A percentile compares a stretch with the other conserved stretches of the same genome.
Evolutionary conservation across 23 red algal species (phyloP).

Genomic region (Gracilaria gracilis): DNA sequence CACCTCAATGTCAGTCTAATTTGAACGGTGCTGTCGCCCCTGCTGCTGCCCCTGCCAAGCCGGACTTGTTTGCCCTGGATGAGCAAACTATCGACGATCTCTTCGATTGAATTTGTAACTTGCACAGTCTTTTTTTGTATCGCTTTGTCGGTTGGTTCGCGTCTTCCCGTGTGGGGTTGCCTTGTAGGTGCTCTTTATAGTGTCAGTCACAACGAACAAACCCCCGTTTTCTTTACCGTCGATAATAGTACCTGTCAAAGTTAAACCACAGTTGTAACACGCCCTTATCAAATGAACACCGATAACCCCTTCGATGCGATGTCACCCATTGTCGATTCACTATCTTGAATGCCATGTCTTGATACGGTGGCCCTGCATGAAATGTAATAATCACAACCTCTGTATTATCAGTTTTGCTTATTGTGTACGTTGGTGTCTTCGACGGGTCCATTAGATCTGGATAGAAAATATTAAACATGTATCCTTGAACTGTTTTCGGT

Average conservation of each 20-base stretch:
- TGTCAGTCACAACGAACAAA: background rate
- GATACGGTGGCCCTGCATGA: slow-evolving; percentile 78
- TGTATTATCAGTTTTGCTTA: slow-evolving; percentile 63
- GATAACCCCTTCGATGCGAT: slow-evolving; percentile 83
- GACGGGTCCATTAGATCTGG: slow-evolving; percentile 81
- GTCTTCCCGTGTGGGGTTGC: too few relatives aligned
- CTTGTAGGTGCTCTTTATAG: too few relatives aligned
- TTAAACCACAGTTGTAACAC: slow-evolving; percentile 94
- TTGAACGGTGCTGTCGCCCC: background rate
- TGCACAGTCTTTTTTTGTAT: slow-evolving; percentile 21
- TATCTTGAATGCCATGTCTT: slow-evolving; percentile 86
- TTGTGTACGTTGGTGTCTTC: slow-evolving; percentile 65
- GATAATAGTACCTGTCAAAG: slow-evolving; percentile 82
- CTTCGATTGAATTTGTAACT: slow-evolving; percentile 16
- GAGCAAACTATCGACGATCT: slow-evolving; percentile 2
- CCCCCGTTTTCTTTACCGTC: slow-evolving; percentile 48
- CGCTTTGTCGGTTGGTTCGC: background rate
- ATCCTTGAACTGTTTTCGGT: slow-evolving; percentile 91
- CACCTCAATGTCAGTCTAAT: background rate
- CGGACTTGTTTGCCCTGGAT: slow-evolving; percentile 9
- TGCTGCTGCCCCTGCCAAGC: background rate
- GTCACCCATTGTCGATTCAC: slow-evolving; percentile 80
- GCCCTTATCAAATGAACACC: slow-evolving; percentile 89
- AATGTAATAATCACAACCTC: slow-evolving; percentile 89
- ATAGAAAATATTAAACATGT: slow-evolving; percentile 98